Percentiles rank a stretch among this genome's conserved stretches.
These are phyloP conservation scores for Bruguiera parviflora DNA, from an alignment of 345 rosid genomes.

Conservation along the genomic window DNA sequence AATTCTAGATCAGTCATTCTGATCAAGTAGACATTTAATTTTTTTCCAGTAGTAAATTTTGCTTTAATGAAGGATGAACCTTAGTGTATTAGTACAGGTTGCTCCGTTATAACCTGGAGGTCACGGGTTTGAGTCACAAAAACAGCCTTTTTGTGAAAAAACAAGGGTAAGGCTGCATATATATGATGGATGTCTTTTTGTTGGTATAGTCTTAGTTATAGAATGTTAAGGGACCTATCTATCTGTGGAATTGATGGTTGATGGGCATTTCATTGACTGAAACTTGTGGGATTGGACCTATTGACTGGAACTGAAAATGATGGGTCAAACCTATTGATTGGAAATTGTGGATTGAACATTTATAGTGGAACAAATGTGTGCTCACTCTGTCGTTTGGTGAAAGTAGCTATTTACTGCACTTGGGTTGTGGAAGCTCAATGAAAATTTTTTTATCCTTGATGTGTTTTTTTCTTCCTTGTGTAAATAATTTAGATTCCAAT, in stretches of 20 bases:
- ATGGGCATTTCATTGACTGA: neutral
- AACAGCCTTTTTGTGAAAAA: too few species aligned
- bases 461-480: conserved; percentile 14
- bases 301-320: neutral
- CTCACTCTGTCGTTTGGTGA: neutral
- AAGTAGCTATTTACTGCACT: neutral
- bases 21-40: neutral
- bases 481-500: conserved; percentile 57
- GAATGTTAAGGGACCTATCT: neutral
- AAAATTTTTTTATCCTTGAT: neutral
- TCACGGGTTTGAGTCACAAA: too few species aligned
- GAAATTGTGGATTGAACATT: too few species aligned
- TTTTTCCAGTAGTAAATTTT: too few species aligned
- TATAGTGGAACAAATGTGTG: neutral
- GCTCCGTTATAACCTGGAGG: too few species aligned
- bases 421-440: neutral
- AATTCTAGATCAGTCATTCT: too few species aligned
- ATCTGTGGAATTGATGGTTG: neutral
- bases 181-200: neutral
- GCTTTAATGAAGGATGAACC: neutral
- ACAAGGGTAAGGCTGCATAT: too few species aligned
- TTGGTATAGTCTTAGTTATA: neutral
- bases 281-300: neutral
- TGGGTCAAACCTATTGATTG: too few species aligned
- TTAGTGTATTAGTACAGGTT: too few species aligned